Base-by-base conservation (phyloP, 1,284 basidiomycete species). In the Tremellales sp. region DNA sequence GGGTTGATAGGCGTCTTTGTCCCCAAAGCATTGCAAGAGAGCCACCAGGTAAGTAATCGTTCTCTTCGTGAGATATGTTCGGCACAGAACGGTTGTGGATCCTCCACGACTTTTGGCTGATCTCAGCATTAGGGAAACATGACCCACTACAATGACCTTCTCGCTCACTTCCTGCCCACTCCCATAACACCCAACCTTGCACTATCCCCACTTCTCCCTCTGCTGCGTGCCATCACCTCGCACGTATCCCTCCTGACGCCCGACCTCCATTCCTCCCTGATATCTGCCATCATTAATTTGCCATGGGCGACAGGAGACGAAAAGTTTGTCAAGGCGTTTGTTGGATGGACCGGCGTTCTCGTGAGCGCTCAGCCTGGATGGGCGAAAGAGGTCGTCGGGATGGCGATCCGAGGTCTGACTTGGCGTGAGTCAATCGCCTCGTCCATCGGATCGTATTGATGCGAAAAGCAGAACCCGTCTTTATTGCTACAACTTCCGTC, bases 361-460 rank as follows among this genome's bases (percentile, higher is more conserved):
- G 82, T 97, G 56, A 91, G 86, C 57, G 91, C 94, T n/a, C 78
- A 88, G 53, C 87, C 90, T 51, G 90, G 94, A 71, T 98, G 95
- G 76, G 79, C 95, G 26, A 84, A 83, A 28, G 78, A 86, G 50
- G 84, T 97, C 8, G 79, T 97, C 9, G 78, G 78, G 45, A 89
- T 82, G 70, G 83, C 88, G 32, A 82, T 91, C 6, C 83, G 84
- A 49, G 89, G 89, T 12, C 81, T 97, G 48, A 87, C 87, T 18
- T 84, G 87, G 77, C 88, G 92, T 95, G 73, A 71, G 91, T 73
- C 19, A 26, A 41, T 35, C 21, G 25, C 24, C 18, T 29, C n/a
- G 13, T 8, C 25, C 7, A 13, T 19, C 40, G 27, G 8, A 14
- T 3, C 4, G 14, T 28, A 27, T 43, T 32, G 40, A 40, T 33